These are phyloP conservation scores for Dothideomycetes sp. DNA, from an alignment of 2,329 filamentous ascomycete species.

Conservation along the genomic window DNA sequence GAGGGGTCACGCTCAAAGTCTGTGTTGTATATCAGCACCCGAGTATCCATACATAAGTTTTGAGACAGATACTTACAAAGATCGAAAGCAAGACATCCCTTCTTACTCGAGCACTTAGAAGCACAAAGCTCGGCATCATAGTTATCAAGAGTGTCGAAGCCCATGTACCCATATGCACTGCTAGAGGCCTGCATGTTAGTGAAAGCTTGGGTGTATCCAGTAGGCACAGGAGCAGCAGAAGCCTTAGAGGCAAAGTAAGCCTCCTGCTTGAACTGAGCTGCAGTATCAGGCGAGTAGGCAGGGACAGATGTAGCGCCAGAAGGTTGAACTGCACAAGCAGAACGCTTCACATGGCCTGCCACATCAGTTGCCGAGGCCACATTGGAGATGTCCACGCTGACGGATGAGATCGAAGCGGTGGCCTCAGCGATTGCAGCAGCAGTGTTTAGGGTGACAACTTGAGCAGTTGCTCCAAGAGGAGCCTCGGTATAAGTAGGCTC, in stretches of 20 bases:
- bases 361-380: conserved; percentile 13
- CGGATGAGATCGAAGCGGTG: conserved; percentile 16
- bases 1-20: conserved; percentile 17
- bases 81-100: conserved; percentile 13
- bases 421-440: conserved; percentile 16
- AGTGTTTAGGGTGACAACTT: conserved; percentile 17
- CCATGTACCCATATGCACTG: conserved; percentile 16
- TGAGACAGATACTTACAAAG: conserved; percentile 16
- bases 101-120: conserved; percentile 4
- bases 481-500: conserved; percentile 3
- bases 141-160: conserved; percentile 6
- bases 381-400: conserved; percentile 14
- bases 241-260: conserved; percentile 17
- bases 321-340: conserved; percentile 9
- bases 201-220: conserved; percentile 17
- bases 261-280: conserved; percentile 14
- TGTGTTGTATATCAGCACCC: conserved; percentile 7
- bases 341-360: conserved; percentile 11
- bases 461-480: conserved; percentile 14
- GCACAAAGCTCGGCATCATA: conserved; percentile 12
- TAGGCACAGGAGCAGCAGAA: conserved; percentile 12
- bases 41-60: background rate
- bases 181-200: conserved; percentile 14
- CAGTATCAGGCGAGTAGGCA: conserved; percentile 15
- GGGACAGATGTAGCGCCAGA: conserved; percentile 12